Evolutionary conservation across 2,329 filamentous ascomycete genomes (phyloP), one percentile per base, ranked within the genome.

Genomic region (Stachybotrys elegans): DNA sequence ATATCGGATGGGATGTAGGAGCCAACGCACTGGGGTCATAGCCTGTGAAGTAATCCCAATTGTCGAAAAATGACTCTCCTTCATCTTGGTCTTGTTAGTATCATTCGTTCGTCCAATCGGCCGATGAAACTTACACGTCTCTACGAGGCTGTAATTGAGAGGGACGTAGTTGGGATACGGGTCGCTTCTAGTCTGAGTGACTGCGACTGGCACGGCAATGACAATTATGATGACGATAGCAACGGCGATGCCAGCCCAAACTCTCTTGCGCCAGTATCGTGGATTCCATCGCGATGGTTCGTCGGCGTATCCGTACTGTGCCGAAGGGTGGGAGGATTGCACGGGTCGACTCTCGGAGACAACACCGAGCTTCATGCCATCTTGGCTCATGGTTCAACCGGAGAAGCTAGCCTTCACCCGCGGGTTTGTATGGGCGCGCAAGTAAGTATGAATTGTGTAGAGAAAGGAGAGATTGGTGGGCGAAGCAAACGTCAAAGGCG

Each of bases 11-110:
- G 5, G 22, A 34, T 16, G 6, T 13, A 8, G n/a, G n/a, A 2
- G 16, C 20, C 13, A 9, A 43, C 65, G 43, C 55, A 71, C 69
- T 58, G 3, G 73, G 74, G 44, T 79, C 76, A 40, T 67, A 74
- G 47, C 67, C 72, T 14, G 60, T 64, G 47, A 68, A 76, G 51
- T 79, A 79, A 51, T 76, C 56, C 53, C 79, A 79, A 27, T 76
- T 68, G 51, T 78, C 73, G 55, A 79, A 79, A 54, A 79, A 79
- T 13, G 51, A 56, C 32, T 68, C 61, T 41, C 73, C 72, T 16
- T 66, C 68, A 51, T 77, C 75, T 78, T 37, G 6, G 12, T 5
- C n/a, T 29, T 29, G 25, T 29, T 29, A 29, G 25, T n/a, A 11
- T n/a, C 3, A 11, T 12, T 29, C 6, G n/a, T 34, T 14, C 31